Conservation (phyloP, 2,329 filamentous ascomycete genomes). For the Pseudogymnoascus verrucosus region DNA sequence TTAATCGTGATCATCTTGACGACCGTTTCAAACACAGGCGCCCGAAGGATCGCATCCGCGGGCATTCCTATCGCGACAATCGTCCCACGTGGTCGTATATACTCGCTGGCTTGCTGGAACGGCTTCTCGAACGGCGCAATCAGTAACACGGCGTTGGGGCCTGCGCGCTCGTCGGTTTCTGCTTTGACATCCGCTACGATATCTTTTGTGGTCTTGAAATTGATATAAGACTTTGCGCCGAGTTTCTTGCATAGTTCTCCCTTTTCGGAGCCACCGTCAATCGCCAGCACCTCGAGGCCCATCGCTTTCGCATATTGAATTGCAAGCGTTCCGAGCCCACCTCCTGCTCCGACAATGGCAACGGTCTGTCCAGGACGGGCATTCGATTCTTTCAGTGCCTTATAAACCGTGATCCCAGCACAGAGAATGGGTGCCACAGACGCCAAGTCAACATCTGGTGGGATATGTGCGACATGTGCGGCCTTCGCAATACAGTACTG, state of each 20-base stretch:
- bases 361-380: constrained; percentile 67
- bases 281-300: constrained; percentile 72
- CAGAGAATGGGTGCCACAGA: constrained; percentile 73
- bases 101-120: constrained; percentile 82
- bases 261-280: constrained; percentile 81
- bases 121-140: constrained; percentile 84
- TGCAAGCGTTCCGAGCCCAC: constrained; percentile 71
- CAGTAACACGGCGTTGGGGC: constrained; percentile 79
- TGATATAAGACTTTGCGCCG: constrained; percentile 67
- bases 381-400: constrained; percentile 79
- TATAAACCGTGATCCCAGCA: constrained; percentile 83
- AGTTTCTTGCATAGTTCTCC: constrained; percentile 58
- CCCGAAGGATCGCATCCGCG: constrained; percentile 67
- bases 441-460: constrained; percentile 68
- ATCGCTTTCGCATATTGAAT: constrained; percentile 87
- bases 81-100: constrained; percentile 73
- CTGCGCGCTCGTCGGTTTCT: constrained; percentile 69
- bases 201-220: constrained; percentile 70
- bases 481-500: constrained; percentile 86
- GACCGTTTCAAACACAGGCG: constrained; percentile 84
- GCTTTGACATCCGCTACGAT: constrained; percentile 78
- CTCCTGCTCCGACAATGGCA: constrained; percentile 79
- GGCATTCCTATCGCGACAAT: constrained; percentile 89
- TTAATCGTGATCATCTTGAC: constrained; percentile 87
- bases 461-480: constrained; percentile 73